Evolutionary conservation across 164 flowering plant genomes (phyloP).

Genomic region (Umbellularia californica): DNA sequence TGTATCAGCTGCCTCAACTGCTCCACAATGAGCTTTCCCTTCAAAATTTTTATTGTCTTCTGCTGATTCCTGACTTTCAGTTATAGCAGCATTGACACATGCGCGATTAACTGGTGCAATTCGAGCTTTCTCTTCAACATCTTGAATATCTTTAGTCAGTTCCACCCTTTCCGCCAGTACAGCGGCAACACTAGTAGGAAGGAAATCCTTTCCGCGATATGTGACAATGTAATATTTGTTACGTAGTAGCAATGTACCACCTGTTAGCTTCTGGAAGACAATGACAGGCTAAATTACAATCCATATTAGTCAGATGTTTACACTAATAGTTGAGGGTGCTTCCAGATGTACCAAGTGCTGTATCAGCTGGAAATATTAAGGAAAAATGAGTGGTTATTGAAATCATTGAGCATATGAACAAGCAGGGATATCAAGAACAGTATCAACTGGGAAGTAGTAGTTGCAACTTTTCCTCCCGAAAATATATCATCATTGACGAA

Average conservation of each 20-base stretch:
- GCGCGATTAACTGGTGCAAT: constrained; percentile 40
- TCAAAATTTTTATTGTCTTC: constrained; percentile 41
- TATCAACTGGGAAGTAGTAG: no score
- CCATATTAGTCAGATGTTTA: neutral
- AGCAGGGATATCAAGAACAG: no score
- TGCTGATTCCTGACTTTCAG: constrained; percentile 64
- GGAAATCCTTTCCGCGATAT: constrained; percentile 93
- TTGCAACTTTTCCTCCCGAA: neutral
- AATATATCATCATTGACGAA: neutral
- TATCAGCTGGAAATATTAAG: neutral
- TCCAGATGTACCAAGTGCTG: neutral
- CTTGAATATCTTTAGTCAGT: constrained; percentile 54
- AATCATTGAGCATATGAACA: no score
- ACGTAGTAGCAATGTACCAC: constrained; percentile 81
- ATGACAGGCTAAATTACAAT: neutral
- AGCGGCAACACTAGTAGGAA: constrained; percentile 82
- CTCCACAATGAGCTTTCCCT: constrained; percentile 33
- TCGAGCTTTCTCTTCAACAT: constrained; percentile 44
- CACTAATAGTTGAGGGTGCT: neutral
- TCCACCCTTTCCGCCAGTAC: constrained; percentile 78
- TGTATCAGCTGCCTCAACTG: constrained; percentile 22
- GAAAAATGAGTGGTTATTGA: neutral
- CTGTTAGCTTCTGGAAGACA: constrained; percentile 69
- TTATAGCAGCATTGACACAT: constrained; percentile 65
- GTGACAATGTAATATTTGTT: constrained; percentile 90